A percentile compares a stretch with the other conserved stretches of the same genome.
Conservation (phyloP, 2,329 filamentous ascomycete species). For the Coccinonectria pachysandricola region DNA sequence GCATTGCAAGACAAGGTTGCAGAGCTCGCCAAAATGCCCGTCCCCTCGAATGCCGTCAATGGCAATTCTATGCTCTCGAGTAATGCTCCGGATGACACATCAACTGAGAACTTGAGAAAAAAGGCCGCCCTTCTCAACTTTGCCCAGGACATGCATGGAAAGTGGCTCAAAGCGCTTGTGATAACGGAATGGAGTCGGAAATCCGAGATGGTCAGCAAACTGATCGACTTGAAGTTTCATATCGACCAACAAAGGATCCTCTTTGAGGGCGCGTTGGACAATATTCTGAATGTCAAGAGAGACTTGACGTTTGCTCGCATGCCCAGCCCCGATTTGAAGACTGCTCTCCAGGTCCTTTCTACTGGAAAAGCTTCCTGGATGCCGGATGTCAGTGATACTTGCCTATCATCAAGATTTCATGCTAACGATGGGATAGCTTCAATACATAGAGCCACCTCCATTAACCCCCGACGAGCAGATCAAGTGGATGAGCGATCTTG, state of each 20-base stretch:
- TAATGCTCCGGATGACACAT: constrained; percentile 42
- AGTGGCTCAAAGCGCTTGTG: constrained; percentile 88
- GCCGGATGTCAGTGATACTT: constrained; percentile 52
- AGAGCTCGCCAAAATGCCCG: constrained; percentile 58
- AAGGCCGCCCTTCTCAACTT: constrained; percentile 68
- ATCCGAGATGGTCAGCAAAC: constrained; percentile 66
- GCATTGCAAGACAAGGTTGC: constrained; percentile 60
- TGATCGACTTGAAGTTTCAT: constrained; percentile 79
- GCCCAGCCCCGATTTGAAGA: constrained; percentile 83
- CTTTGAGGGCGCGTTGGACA: constrained; percentile 50
- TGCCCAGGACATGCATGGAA: constrained; percentile 66
- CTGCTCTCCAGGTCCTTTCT: constrained; percentile 74
- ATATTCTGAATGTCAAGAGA: constrained; percentile 62
- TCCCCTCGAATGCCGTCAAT: constrained; percentile 41
- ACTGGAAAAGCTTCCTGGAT: constrained; percentile 69
- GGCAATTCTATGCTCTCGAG: constrained; percentile 30
- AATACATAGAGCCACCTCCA: constrained; percentile 64
- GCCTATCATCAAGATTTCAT: background rate
- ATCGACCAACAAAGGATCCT: constrained; percentile 51
- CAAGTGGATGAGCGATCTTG: constrained; percentile 67
- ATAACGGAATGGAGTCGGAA: constrained; percentile 84
- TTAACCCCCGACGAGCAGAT: constrained; percentile 63
- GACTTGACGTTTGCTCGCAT: constrained; percentile 63
- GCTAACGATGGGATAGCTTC: constrained; percentile 54
- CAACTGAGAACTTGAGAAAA: constrained; percentile 59